A percentile compares a stretch with the other conserved stretches of the same genome.
Evolutionary conservation across 257 asterid genomes (phyloP).

Genomic region (Jaltomata sinuosa): DNA sequence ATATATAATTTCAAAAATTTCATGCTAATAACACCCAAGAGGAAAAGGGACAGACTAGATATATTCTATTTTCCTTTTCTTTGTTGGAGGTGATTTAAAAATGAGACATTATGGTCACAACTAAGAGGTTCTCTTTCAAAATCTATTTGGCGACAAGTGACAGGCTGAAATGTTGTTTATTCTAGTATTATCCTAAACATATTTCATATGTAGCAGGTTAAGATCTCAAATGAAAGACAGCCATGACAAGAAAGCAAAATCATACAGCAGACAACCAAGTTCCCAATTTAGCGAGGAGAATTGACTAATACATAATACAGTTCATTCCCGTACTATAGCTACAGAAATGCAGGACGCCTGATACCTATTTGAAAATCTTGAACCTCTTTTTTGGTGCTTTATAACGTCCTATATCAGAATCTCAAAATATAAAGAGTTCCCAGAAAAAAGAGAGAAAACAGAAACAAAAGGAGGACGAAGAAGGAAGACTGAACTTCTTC

Average conservation of each 20-base stretch:
- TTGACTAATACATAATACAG: not conserved
- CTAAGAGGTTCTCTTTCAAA: not conserved
- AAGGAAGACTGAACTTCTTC: not conserved
- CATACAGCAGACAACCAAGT: not conserved
- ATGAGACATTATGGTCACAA: not conserved
- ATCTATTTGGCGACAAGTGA: not conserved
- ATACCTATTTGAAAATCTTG: not conserved
- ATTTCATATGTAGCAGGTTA: not conserved
- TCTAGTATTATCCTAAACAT: not conserved
- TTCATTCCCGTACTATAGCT: not conserved
- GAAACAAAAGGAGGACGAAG: not conserved
- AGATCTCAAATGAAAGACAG: not conserved
- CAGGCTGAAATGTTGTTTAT: not conserved
- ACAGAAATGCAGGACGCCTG: not conserved
- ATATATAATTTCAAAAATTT: not conserved
- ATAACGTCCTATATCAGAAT: not conserved
- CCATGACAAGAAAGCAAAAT: not conserved
- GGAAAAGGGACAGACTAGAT: not conserved
- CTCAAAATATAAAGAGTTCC: not conserved
- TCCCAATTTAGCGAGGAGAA: not conserved
- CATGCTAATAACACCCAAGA: not conserved
- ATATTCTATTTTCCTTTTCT: not conserved
- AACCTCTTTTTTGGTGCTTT: not conserved
- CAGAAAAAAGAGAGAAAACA: not conserved
- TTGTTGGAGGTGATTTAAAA: not conserved